phyloP scores from a whole-genome alignment of 1,284 basidiomycete genomes.

The Ceratobasidium sp. region DNA sequence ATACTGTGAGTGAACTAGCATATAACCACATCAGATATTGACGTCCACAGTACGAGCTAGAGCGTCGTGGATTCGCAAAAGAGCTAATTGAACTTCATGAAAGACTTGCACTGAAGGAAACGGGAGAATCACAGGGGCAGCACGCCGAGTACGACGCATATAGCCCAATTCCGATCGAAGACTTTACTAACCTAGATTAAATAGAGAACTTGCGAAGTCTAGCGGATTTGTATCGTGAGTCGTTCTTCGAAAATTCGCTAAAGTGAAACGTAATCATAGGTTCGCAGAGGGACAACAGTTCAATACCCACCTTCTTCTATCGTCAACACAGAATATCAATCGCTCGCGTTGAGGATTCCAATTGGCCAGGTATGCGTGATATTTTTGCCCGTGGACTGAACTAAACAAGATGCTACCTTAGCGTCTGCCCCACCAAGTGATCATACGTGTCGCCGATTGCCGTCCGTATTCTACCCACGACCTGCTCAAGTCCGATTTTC shows the following conservation, averaged over 20 bases:
- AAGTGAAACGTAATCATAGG: no score
- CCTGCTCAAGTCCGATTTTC: conserved; percentile 73
- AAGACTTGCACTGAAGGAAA: conserved; percentile 7
- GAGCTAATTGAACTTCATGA: conserved; percentile 27
- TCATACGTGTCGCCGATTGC: conserved; percentile 74
- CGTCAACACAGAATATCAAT: conserved; percentile 63
- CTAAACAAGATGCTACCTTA: conserved; percentile 48
- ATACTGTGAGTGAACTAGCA: conserved; percentile 1
- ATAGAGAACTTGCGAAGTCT: not conserved
- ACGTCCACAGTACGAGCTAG: conserved; percentile 19
- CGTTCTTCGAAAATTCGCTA: not conserved
- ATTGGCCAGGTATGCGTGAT: conserved; percentile 60
- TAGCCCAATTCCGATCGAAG: not conserved
- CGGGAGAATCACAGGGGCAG: conserved; percentile 15
- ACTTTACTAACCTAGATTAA: no score
- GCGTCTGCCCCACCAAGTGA: conserved; percentile 70
- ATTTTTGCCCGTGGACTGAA: not conserved
- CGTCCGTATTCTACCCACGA: conserved; percentile 77
- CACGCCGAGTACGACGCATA: conserved; percentile 8
- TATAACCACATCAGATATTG: not conserved
- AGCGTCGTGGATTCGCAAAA: conserved; percentile 20
- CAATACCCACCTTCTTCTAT: conserved; percentile 70
- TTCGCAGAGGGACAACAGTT: conserved; percentile 68
- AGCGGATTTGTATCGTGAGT: conserved; percentile 25
- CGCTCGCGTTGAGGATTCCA: conserved; percentile 62